Conservation (phyloP, 2,329 filamentous ascomycete genomes). For the Nigrospora osmanthi region DNA sequence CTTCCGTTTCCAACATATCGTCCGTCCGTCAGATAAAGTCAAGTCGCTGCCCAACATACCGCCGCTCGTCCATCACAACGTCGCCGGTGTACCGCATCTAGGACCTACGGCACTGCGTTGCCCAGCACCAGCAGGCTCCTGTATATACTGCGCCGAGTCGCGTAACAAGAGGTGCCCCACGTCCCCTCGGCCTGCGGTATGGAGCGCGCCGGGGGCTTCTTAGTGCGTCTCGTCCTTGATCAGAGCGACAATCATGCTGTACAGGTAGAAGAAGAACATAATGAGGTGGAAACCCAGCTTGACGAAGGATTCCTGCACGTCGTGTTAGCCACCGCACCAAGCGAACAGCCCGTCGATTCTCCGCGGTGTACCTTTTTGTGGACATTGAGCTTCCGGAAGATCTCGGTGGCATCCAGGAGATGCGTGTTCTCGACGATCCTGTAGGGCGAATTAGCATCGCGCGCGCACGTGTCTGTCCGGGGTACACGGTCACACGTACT, state of each 20-base stretch:
- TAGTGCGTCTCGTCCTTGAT: slow-evolving; percentile 92
- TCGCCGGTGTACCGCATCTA: too few species aligned
- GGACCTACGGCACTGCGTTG: too few species aligned
- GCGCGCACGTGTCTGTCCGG: not conserved
- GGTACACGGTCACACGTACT: slow-evolving; percentile 53
- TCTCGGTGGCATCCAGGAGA: slow-evolving; percentile 93
- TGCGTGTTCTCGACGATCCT: slow-evolving; percentile 98
- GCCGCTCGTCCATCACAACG: too few species aligned
- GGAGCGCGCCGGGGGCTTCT: slow-evolving; percentile 15
- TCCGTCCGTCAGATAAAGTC: not conserved
- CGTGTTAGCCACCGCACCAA: slow-evolving; percentile 4
- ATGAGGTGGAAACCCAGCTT: slow-evolving; percentile 97
- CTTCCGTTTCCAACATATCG: slow-evolving; percentile 1
- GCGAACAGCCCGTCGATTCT: not conserved
- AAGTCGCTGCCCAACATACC: not conserved
- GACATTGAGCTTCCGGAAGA: slow-evolving; percentile 97
- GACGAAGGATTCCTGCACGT: slow-evolving; percentile 83
- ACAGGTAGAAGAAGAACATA: slow-evolving; percentile 99
- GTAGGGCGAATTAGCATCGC: slow-evolving; percentile 9
- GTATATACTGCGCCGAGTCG: not conserved
- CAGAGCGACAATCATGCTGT: slow-evolving; percentile 95
- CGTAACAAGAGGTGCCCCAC: not conserved
- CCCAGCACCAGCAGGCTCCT: not conserved
- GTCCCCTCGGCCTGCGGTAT: too few species aligned
- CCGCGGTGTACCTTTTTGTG: slow-evolving; percentile 77